Conservation (phyloP, 371 early-diverging fungal genomes). For the Batkoa obscura region DNA sequence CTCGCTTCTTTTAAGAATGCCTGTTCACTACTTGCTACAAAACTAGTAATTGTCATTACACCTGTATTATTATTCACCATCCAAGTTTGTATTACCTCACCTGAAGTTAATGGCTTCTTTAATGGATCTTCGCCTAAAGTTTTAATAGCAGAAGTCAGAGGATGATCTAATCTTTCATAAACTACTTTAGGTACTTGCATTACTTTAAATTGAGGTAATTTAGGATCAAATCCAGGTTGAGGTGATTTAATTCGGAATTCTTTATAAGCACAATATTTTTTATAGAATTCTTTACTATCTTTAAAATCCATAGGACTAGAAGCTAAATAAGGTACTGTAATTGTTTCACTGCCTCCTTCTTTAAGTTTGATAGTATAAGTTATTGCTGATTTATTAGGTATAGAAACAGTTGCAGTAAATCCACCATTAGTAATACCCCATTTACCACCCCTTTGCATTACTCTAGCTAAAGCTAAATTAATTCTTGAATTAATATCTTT, state of each 20-base stretch:
- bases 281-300: not conserved
- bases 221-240: no score
- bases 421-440: conserved; percentile 3
- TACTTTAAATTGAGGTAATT: not conserved
- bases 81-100: not conserved
- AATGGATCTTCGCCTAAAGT: not conserved
- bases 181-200: not conserved
- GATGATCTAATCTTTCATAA: no score
- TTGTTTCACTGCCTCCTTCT: not conserved
- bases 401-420: not conserved
- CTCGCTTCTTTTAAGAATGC: not conserved
- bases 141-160: no score
- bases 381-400: not conserved
- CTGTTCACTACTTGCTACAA: not conserved
- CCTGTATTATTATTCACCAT: not conserved
- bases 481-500: not conserved
- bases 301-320: not conserved
- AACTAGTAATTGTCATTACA: not conserved
- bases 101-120: not conserved
- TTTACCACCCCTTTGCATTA: not conserved
- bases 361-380: not conserved
- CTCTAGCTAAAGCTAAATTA: not conserved
- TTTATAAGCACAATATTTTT: not conserved
- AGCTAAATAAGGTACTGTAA: not conserved
- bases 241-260: no score